Conservation (phyloP, 768 basidiomycete genomes). For the Pholiota conissans region DNA sequence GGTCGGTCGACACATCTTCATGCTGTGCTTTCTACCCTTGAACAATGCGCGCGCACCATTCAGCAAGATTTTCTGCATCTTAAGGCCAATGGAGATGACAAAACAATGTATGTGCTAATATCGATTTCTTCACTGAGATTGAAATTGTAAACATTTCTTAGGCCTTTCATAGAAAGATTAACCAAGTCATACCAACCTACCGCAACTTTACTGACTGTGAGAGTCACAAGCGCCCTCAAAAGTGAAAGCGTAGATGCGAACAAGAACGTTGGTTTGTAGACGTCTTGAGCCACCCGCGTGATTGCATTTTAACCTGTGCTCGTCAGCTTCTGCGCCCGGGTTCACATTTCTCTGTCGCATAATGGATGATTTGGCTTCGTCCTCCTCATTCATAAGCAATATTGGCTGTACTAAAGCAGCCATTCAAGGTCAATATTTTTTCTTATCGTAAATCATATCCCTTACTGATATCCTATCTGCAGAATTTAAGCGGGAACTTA, state of each 20-base stretch:
- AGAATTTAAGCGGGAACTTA: constrained; percentile 53
- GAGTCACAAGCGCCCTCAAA: constrained; percentile 42
- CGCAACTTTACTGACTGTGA: constrained; percentile 46
- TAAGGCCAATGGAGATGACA: constrained; percentile 40
- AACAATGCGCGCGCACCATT: constrained; percentile 56
- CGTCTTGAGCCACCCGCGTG: background rate
- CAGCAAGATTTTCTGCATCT: constrained; percentile 57
- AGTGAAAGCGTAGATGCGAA: constrained; percentile 29
- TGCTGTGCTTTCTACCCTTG: constrained; percentile 55
- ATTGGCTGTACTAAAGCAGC: constrained; percentile 18
- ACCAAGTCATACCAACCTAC: constrained; percentile 47
- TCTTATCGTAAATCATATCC: background rate
- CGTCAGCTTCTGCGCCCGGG: constrained; percentile 8
- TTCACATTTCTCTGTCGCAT: constrained; percentile 20
- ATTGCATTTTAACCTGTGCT: constrained; percentile 19
- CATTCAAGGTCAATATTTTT: constrained; percentile 31
- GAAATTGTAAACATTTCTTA: constrained; percentile 19
- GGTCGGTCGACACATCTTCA: constrained; percentile 66
- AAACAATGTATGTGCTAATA: constrained; percentile 39
- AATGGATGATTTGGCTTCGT: constrained; percentile 16
- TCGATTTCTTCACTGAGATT: background rate
- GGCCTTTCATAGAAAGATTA: constrained; percentile 43
- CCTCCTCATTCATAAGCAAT: constrained; percentile 22
- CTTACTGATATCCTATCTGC: background rate
- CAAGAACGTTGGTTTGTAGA: constrained; percentile 35